A percentile compares a stretch with the other conserved stretches of the same genome.
Evolutionary conservation across 192 early-diverging fungal genomes (phyloP).

Genomic region (Entophlyctis luteolus): DNA sequence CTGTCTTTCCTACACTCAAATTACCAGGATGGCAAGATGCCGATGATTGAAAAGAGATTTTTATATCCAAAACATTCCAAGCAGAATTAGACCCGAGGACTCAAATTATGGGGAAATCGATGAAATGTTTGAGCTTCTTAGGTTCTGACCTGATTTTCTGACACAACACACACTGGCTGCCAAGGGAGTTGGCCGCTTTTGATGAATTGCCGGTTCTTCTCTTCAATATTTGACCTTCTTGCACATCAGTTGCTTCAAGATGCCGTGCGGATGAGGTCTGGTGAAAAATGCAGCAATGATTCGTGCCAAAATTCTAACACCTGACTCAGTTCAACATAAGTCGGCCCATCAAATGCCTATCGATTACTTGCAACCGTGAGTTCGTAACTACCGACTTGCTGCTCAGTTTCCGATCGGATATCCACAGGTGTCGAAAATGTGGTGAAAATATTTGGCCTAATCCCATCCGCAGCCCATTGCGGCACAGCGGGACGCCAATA

Average conservation of each 20-base stretch:
- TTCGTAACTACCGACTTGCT: slow-evolving; percentile 31
- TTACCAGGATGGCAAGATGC: no score
- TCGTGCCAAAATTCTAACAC: no score
- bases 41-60: no score
- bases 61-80: no score
- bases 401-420: slow-evolving; percentile 36
- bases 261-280: no score
- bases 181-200: slow-evolving; percentile 10
- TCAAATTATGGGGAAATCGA: neutral
- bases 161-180: neutral
- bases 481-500: slow-evolving; percentile 25
- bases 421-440: slow-evolving; percentile 38
- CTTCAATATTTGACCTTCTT: neutral
- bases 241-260: neutral
- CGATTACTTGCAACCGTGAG: slow-evolving; percentile 3
- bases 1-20: no score
- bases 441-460: neutral
- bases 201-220: neutral
- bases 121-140: no score
- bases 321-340: neutral
- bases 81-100: no score
- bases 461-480: slow-evolving; percentile 12
- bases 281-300: no score
- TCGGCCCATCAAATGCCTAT: neutral
- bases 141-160: neutral